These are phyloP conservation scores for Pichia paraexigua DNA, from an alignment of 805 yeast species.

Conservation along the genomic window DNA sequence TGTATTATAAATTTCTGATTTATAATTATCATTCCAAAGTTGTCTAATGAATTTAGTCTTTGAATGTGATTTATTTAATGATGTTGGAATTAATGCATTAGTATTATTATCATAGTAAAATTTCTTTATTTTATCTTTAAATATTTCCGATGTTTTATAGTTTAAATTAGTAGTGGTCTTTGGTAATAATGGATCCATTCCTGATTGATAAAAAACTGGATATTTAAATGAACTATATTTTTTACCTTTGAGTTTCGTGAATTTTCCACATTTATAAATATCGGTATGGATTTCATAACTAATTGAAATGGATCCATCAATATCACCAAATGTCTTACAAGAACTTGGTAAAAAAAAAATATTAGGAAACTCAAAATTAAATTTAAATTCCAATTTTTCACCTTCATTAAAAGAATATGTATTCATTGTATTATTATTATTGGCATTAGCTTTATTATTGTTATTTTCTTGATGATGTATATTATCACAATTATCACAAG, in stretches of 20 bases:
- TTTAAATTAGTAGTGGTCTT: neutral
- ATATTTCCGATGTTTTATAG: neutral
- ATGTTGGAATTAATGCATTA: slow-evolving; percentile 2
- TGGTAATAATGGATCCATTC: neutral
- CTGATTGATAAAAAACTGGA: slow-evolving; percentile 6
- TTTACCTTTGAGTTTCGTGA: neutral
- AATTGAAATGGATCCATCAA: slow-evolving; percentile 1
- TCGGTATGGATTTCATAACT: slow-evolving; percentile 2
- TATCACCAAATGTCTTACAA: slow-evolving; percentile 1
- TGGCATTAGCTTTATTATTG: neutral
- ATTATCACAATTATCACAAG: neutral
- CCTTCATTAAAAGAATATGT: neutral
- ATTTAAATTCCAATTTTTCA: neutral
- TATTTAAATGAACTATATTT: neutral
- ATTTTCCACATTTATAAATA: slow-evolving; percentile 2
- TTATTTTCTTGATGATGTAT: neutral
- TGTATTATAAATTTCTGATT: neutral
- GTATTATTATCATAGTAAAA: slow-evolving; percentile 2
- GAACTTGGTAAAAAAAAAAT: slow-evolving; percentile 6
- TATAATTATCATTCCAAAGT: slow-evolving; percentile 5
- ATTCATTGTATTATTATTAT: neutral
- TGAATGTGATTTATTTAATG: slow-evolving; percentile 1
- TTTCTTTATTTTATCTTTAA: slow-evolving; percentile 3
- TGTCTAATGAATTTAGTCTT: slow-evolving; percentile 5
- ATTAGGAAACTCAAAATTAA: slow-evolving; percentile 5